A percentile compares a stretch with the other conserved stretches of the same genome.
phyloP scores from a whole-genome alignment of 345 rosid species.

The Eucalyptus lansdowneana region DNA sequence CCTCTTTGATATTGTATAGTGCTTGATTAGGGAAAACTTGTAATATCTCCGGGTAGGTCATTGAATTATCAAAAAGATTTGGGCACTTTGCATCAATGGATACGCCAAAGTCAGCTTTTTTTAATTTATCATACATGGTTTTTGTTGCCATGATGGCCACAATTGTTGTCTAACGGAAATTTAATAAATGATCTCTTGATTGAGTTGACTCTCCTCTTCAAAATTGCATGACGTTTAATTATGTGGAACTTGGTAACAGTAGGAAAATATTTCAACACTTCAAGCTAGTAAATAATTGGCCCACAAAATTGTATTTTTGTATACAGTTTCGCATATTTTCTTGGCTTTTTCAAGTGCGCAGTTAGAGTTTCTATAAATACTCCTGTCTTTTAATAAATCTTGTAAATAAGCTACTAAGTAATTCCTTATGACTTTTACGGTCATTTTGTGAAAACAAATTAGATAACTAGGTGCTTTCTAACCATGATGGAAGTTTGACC shows the following conservation, averaged over 20 bases:
- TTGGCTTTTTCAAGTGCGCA: background rate
- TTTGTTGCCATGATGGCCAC: background rate
- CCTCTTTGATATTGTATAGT: background rate
- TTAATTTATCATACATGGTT: background rate
- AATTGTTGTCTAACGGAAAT: background rate
- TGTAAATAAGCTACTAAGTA: background rate
- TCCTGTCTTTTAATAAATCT: background rate
- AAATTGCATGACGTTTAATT: background rate
- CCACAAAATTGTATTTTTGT: background rate
- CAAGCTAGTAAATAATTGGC: background rate
- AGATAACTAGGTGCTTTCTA: background rate
- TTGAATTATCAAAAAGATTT: background rate
- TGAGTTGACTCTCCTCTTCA: background rate
- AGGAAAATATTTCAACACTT: background rate
- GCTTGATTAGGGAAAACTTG: background rate
- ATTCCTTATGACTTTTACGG: background rate
- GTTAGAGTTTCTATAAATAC: background rate
- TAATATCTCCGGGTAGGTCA: background rate
- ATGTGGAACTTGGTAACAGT: background rate
- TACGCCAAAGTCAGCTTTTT: background rate
- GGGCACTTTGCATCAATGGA: background rate
- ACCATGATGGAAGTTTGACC: background rate
- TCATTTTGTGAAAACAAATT: background rate
- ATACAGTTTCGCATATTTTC: background rate
- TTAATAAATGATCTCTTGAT: background rate